Conservation (phyloP, 176 grass and related monocot genomes). For the bread wheat (Triticum aestivum) region DNA sequence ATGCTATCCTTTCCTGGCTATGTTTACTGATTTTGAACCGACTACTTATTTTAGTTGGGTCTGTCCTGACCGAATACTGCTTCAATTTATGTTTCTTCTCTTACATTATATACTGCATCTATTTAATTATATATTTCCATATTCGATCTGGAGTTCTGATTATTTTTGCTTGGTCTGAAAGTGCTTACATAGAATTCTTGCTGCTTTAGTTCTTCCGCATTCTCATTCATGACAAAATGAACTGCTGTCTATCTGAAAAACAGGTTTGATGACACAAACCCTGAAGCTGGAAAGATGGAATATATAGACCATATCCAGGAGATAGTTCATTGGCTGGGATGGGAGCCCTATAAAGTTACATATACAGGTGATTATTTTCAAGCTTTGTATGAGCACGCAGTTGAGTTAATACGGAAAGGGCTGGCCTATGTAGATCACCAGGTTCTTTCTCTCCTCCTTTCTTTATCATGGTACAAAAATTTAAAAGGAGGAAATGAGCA, state of each 20-base stretch:
- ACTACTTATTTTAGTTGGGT: background rate
- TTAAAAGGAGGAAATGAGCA: background rate
- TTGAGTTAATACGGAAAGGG: conserved; percentile 81
- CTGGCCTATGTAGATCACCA: conserved; percentile 98
- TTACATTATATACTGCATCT: background rate
- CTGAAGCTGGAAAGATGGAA: conserved; percentile 95
- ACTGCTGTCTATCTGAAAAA: conserved; percentile 25
- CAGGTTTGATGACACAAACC: conserved; percentile 99
- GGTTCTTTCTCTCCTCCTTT: conserved; percentile 40
- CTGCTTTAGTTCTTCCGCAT: background rate
- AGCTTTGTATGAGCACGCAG: conserved; percentile 79
- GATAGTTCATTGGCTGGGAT: conserved; percentile 89
- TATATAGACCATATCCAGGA: conserved; percentile 97
- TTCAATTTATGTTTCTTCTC: background rate
- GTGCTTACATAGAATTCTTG: background rate
- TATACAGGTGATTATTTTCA: conserved; percentile 97
- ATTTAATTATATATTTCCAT: background rate
- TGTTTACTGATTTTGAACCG: background rate
- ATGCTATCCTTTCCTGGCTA: background rate
- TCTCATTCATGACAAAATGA: background rate
- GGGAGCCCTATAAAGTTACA: conserved; percentile 96
- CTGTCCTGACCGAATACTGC: background rate
- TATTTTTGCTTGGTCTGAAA: conserved; percentile 4
- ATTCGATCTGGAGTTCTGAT: background rate
- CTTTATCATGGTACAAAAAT: conserved; percentile 13